Evolutionary conservation across 805 yeast genomes (phyloP).

Genomic region (Ogataea degrootiae): DNA sequence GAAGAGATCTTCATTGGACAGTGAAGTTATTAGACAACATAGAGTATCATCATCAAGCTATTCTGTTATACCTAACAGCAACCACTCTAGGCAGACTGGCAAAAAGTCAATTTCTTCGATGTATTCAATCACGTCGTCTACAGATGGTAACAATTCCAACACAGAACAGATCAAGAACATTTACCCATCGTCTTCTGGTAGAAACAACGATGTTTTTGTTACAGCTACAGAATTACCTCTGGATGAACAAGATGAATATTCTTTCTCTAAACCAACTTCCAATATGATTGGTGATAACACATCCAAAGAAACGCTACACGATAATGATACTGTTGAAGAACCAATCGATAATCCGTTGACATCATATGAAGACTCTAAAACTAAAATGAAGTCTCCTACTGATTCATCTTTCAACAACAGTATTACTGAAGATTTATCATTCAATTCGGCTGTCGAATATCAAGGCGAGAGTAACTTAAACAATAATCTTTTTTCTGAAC

Average conservation of each 20-base stretch:
- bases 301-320: not conserved
- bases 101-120: too few species aligned
- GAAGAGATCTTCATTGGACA: too few species aligned
- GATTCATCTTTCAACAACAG: not conserved
- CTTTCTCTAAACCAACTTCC: not conserved
- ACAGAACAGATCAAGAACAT: slow-evolving; percentile 14
- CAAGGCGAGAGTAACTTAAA: too few species aligned
- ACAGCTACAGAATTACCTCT: slow-evolving; percentile 35
- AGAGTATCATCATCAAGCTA: too few species aligned
- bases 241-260: not conserved
- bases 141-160: slow-evolving; percentile 7
- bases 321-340: not conserved
- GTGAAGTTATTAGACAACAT: too few species aligned
- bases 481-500: not conserved
- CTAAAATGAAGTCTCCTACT: too few species aligned
- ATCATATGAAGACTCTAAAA: not conserved
- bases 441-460: not conserved
- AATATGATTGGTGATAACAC: not conserved
- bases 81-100: too few species aligned
- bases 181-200: slow-evolving; percentile 11
- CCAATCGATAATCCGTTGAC: not conserved
- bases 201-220: slow-evolving; percentile 29
- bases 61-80: too few species aligned
- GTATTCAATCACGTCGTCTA: not conserved
- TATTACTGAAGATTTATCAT: slow-evolving; percentile 2